phyloP scores from a whole-genome alignment of 2,329 filamentous ascomycete species.

The Pestalotiopsis sp. region DNA sequence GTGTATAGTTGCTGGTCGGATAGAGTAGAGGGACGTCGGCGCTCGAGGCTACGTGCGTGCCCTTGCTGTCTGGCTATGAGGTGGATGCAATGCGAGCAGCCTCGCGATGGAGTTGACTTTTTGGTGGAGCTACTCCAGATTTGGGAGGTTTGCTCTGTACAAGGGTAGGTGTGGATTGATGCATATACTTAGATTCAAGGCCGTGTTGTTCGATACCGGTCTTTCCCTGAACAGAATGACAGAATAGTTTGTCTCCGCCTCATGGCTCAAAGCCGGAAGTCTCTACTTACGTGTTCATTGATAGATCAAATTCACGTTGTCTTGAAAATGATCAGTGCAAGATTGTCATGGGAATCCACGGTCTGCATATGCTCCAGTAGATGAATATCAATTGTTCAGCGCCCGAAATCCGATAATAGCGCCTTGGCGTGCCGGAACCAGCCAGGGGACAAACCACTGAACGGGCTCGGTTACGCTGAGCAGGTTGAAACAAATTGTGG shows the following conservation, averaged over 20 bases:
- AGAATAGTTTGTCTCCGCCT: no score
- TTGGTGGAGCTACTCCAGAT: constrained; percentile 14
- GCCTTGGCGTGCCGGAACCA: neutral
- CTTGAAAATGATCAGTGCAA: no score
- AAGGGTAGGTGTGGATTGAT: neutral
- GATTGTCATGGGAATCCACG: no score
- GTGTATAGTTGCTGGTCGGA: neutral
- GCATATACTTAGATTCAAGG: neutral
- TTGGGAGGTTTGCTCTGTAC: neutral
- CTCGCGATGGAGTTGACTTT: constrained; percentile 11
- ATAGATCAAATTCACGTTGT: no score
- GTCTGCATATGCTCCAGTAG: neutral
- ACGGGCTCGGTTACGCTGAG: neutral
- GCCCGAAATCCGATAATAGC: neutral
- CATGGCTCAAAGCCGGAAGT: no score
- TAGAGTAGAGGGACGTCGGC: neutral
- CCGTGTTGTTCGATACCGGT: no score
- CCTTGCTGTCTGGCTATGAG: neutral
- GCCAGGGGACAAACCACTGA: neutral
- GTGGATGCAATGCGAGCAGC: neutral
- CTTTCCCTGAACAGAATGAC: no score
- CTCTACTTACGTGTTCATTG: no score
- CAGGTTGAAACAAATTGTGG: constrained; percentile 16
- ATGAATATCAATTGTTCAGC: neutral
- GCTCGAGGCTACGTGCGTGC: neutral